Base-by-base conservation (phyloP, 2,329 filamentous ascomycete genomes). In the Ophiostoma piceae region DNA sequence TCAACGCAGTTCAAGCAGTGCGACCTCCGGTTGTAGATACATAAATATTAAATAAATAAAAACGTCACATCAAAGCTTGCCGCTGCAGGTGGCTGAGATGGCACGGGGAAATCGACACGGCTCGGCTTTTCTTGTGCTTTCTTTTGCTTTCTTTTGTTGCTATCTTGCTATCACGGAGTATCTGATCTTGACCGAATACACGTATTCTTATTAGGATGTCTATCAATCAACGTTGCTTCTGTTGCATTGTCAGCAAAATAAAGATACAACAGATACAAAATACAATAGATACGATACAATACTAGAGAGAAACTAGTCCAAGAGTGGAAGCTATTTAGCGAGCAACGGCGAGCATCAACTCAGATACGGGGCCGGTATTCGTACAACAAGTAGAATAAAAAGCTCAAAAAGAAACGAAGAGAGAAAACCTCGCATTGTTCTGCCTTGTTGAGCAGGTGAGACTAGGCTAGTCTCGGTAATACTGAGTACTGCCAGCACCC, bases 81-180 rank as follows among this genome's bases (percentile, higher is more conserved):
- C 9, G 51, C n/a, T 26, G 51, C 51, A 57, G 51, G 51, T 57
- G 51, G 51, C 51, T 57, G 51, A 57, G 51, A 57, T 26, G 51
- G 51, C 51, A 57, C 51, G 51, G 51, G 51, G 51, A 57, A 57
- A 57, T 57, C 51, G 51, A 57, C 51, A 57, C 51, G 51, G 51
- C 51, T 57, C 51, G 51, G 51, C 51, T 57, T 29, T 57, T 57
- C 43, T 47, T 47, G 43, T 57, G 51, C 51, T 57, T 57, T 51
- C 16, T 9, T 22, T 9, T 57, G 51, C 51, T 57, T 57, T 51
- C 16, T 9, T 22, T 9, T 22, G 16, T 22, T 22, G 16, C 47
- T 51, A 6, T 47, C 43, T 19, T 22, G 47, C 14, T 51, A 14
- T 47, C 16, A 9, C 43, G 26, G 26, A 29, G 16, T 12, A 41